Conservation (phyloP, 2,329 filamentous ascomycete species). For the Ophiostoma pallidulum region DNA sequence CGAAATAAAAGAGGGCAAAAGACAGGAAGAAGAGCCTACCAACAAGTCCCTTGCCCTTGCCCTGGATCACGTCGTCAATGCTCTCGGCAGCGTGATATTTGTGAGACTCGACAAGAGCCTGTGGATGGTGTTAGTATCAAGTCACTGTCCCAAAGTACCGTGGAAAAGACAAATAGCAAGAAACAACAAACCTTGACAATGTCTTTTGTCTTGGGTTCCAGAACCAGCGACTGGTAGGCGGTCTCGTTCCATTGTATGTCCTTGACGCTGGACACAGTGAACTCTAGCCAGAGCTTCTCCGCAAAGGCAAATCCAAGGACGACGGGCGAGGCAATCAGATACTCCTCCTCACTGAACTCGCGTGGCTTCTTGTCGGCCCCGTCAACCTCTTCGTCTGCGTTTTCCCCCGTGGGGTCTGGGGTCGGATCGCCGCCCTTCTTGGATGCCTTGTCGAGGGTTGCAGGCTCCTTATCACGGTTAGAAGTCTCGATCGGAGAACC, state of each 20-base stretch:
- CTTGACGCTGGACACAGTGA: conserved; percentile 66
- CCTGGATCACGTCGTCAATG: conserved; percentile 73
- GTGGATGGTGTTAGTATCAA: neutral
- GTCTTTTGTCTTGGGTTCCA: conserved; percentile 51
- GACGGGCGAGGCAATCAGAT: conserved; percentile 73
- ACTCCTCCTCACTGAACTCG: conserved; percentile 70
- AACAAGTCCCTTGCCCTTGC: conserved; percentile 80
- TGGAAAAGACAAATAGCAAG: neutral
- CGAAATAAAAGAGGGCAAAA: neutral
- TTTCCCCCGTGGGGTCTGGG: conserved; percentile 7
- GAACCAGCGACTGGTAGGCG: conserved; percentile 73
- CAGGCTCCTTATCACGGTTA: conserved; percentile 25
- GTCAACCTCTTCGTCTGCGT: conserved; percentile 7
- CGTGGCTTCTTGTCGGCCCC: conserved; percentile 29
- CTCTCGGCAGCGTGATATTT: conserved; percentile 72
- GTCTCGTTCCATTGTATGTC: conserved; percentile 79
- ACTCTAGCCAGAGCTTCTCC: conserved; percentile 86
- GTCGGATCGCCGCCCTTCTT: conserved; percentile 20
- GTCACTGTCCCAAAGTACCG: neutral
- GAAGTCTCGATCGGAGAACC: conserved; percentile 11
- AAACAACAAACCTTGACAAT: conserved; percentile 48
- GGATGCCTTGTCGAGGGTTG: conserved; percentile 34
- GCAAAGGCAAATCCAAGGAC: conserved; percentile 80
- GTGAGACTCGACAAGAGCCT: conserved; percentile 72
- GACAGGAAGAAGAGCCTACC: conserved; percentile 27